Percentiles rank a stretch among this genome's conserved stretches.
phyloP scores from a whole-genome alignment of 1,284 basidiomycete species.

The Leccinum griseonigrum region DNA sequence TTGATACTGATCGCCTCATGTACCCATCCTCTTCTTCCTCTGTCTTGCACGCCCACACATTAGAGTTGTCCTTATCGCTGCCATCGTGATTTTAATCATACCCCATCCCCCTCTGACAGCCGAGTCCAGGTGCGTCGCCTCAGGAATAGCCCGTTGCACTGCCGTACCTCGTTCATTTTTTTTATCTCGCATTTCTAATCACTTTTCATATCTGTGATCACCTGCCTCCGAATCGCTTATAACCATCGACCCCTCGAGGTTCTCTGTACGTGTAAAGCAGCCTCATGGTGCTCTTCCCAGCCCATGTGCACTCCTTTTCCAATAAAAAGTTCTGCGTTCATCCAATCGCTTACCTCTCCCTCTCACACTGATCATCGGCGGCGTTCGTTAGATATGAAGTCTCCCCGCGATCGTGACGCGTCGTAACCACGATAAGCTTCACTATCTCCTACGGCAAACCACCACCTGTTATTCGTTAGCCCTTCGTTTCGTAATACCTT shows the following conservation, averaged over 20 bases:
- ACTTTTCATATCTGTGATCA: conserved; percentile 4
- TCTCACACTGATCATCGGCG: neutral
- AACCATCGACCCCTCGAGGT: neutral
- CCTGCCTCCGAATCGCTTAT: neutral
- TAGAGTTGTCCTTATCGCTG: conserved; percentile 3
- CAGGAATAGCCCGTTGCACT: conserved; percentile 3
- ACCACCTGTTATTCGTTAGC: neutral
- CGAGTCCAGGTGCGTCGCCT: conserved; percentile 1
- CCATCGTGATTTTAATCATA: neutral
- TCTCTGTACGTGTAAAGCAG: neutral
- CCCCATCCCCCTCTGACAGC: no score
- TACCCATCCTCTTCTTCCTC: neutral
- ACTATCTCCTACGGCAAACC: conserved; percentile 1
- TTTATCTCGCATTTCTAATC: no score
- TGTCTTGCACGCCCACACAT: neutral
- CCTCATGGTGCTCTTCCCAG: neutral
- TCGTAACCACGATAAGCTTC: conserved; percentile 3
- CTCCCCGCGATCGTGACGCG: neutral
- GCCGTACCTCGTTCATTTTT: neutral
- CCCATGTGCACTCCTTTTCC: neutral
- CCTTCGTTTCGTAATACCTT: neutral
- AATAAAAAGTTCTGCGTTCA: neutral
- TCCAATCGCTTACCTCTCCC: neutral
- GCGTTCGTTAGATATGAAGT: conserved; percentile 1
- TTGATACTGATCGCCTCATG: conserved; percentile 27